Evolutionary conservation across 345 rosid species (phyloP), one percentile per base, ranked within the genome.

Genomic region (Hibiscus trionum): DNA sequence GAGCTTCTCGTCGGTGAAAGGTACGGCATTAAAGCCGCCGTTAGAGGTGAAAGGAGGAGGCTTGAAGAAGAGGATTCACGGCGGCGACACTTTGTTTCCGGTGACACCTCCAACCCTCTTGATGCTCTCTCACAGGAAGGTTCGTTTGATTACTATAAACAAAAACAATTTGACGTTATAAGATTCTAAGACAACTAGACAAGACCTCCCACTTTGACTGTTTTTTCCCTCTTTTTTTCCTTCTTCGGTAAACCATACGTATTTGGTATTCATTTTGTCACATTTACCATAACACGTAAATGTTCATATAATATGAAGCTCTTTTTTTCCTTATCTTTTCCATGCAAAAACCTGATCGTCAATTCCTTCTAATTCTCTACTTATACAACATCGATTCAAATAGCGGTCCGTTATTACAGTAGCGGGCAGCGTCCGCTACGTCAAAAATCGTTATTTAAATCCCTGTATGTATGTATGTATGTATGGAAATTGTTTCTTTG

Each of bases 41-140:
- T 95, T 27, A 82, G 99, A 77, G 96, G 97, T 69, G 96, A 92
- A 78, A 81, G 96, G 67, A 81, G 97, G 26, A 76, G 96, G 17
- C 85, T 86, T 15, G 92, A 87, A 10, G 96, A 90, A 50, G 91
- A 86, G 66, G 84, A 88, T 66, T 80, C 77, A 66, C 67, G 91
- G 61, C 87, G 92, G 31, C 86, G 88, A 49, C 84, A 79, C 55
- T 44, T 79, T 21, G 72, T 79, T 66, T 81, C 87, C 1, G 85
- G 83, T 11, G 90, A 86, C 58, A 88, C 85, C 26, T 70, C 84
- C 65, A 79, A 76, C 61, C 78, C 87, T 74, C 82, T 88, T 24
- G 99, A 95, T 79, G 93, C 97, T 50, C 87, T 95, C 65, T 95
- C 99, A 14, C 99, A 92, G 77, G 96, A 95, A 87, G 99, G 98